Percentiles rank a stretch among this genome's conserved stretches.
phyloP scores from a whole-genome alignment of 306 rosid species.

The Fragaria nilgerrensis region DNA sequence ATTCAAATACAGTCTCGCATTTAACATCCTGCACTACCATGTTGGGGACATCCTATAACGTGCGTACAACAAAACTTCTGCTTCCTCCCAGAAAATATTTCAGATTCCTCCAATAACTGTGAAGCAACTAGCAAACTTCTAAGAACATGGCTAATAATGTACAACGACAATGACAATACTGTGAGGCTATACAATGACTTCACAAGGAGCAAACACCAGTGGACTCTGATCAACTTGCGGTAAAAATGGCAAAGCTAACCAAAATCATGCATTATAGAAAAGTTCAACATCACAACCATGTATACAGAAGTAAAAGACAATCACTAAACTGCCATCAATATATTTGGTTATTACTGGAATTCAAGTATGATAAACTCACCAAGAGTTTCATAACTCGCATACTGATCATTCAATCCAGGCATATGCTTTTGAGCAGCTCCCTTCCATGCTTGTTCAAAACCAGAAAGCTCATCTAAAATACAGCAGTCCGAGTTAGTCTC shows the following conservation, averaged over 20 bases:
- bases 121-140: not conserved
- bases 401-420: slow-evolving; percentile 54
- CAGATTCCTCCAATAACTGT: not conserved
- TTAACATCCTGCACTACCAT: not conserved
- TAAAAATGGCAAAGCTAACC: not conserved
- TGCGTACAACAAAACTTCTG: not conserved
- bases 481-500: slow-evolving; percentile 1
- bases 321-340: not conserved
- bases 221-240: not conserved
- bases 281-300: not conserved
- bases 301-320: not conserved
- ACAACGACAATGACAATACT: not conserved
- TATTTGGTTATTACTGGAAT: not conserved
- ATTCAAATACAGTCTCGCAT: not conserved
- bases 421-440: slow-evolving; percentile 54
- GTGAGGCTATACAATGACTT: not conserved
- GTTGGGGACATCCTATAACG: not conserved
- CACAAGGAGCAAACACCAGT: not conserved
- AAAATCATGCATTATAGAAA: not conserved
- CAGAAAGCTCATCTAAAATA: slow-evolving; percentile 58
- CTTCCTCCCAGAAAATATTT: not conserved
- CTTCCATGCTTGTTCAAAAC: slow-evolving; percentile 78
- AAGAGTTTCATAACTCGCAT: slow-evolving; percentile 10
- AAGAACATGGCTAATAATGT: not conserved
- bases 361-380: slow-evolving; percentile 36